Base-by-base conservation (phyloP, 139 green algal species). In the Chlamydomonas sp. region DNA sequence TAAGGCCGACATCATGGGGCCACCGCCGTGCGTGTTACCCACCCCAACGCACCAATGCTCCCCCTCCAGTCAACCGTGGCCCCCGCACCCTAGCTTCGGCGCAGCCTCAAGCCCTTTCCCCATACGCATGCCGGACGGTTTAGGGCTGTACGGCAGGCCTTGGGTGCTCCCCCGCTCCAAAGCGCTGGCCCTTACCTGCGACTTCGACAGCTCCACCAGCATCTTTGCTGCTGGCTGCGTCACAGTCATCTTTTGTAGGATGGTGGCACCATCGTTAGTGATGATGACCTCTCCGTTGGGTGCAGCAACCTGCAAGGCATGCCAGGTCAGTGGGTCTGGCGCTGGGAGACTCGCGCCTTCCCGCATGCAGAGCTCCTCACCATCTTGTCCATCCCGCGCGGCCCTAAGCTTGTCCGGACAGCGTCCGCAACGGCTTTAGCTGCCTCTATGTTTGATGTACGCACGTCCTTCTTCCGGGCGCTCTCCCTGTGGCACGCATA, bases 361-460 rank as follows among this genome's bases (percentile, higher is more conserved):
- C 15, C 16, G 83, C 7, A 18, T 57, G 31, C 31, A 49, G 31
- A 49, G 31, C 31, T 49, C 63, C 92, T 17, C 63, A 99, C 97
- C 98, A 99, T 99, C 90, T 99, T 99, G 93, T 99, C 98, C 97
- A 99, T 99, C 58, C 98, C 98, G 18, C 98, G 87, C 1, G 98
- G 98, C 3, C 98, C 98, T 64, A 99, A 81, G 73, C 92, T 97
- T 8, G 98, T 99, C 8, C 98, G 93, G 17, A 99, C 95, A 49
- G 97, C 97, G 90, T 99, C 98, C 49, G 98, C 97, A 4, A 99
- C 95, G 14, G 97, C 96, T 88, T 99, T 99, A 10, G 98, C 98
- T n/a, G 98, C 95, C 89, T 98, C 95, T 64, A 99, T 99, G 91
- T 99, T 99, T 61, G 93, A 92, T 0, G 95, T 93, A 2, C 98